These are phyloP conservation scores for Penicillium sp. DNA, from an alignment of 2,329 filamentous ascomycete species.

Conservation along the genomic window DNA sequence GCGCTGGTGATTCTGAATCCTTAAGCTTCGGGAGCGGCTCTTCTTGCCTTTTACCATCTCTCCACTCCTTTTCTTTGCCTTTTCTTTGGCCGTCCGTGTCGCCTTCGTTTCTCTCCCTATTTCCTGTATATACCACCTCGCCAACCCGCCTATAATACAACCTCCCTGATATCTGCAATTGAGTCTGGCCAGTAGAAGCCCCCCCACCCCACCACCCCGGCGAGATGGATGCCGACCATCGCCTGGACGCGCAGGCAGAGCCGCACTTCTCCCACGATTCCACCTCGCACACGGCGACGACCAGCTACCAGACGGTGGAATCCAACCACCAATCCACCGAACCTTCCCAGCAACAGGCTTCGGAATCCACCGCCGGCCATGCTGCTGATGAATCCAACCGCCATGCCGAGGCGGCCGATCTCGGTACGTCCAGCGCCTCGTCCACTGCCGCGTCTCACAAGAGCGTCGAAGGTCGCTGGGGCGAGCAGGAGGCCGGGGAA, in stretches of 20 bases:
- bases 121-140: slow-evolving; percentile 12
- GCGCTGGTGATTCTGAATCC: too few relatives aligned
- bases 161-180: slow-evolving; percentile 11
- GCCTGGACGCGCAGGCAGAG: slow-evolving; percentile 12
- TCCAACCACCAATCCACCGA: slow-evolving; percentile 1
- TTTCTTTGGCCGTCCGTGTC: too few relatives aligned
- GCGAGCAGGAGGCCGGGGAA: slow-evolving; percentile 58
- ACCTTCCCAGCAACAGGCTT: neutral
- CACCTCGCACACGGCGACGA: slow-evolving; percentile 2
- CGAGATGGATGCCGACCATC: slow-evolving; percentile 24
- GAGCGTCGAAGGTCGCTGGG: slow-evolving; percentile 56
- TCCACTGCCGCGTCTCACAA: slow-evolving; percentile 17
- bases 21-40: neutral
- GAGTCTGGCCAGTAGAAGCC: slow-evolving; percentile 13
- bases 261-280: slow-evolving; percentile 3
- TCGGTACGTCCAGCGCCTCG: slow-evolving; percentile 13
- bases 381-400: slow-evolving; percentile 6
- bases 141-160: slow-evolving; percentile 11
- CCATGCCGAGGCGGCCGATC: slow-evolving; percentile 7
- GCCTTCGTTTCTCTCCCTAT: neutral
- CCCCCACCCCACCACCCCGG: slow-evolving; percentile 3
- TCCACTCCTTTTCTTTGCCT: slow-evolving; percentile 3
- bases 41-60: neutral
- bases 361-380: slow-evolving; percentile 2
- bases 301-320: neutral